Percentiles rank a stretch among this genome's conserved stretches.
Conservation (phyloP, 78 protist species). For the Dictyostelium purpureum region DNA sequence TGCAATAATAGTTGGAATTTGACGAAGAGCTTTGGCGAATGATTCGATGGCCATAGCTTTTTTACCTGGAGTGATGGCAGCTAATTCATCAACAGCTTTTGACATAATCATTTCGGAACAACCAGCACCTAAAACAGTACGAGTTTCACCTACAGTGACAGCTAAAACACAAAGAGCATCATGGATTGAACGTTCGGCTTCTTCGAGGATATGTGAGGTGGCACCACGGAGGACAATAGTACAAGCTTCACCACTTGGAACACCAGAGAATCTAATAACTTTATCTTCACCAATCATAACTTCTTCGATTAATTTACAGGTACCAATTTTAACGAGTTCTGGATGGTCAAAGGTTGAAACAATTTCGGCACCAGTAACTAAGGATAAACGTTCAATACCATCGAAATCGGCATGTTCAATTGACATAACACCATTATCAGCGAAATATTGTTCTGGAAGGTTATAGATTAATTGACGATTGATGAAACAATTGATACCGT, state of each 20-base stretch:
- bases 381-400: constrained; percentile 96
- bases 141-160: constrained; percentile 90
- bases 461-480: constrained; percentile 99
- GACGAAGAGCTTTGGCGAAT: constrained; percentile 96
- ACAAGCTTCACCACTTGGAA: constrained; percentile 96
- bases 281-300: constrained; percentile 99
- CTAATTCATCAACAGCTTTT: constrained; percentile 93
- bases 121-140: constrained; percentile 98
- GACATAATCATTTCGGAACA: constrained; percentile 97
- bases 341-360: constrained; percentile 98
- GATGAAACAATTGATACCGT: constrained; percentile 96
- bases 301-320: constrained; percentile 96
- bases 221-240: constrained; percentile 99
- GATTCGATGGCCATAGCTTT: constrained; percentile 98
- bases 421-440: constrained; percentile 92
- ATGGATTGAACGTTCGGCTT: constrained; percentile 99
- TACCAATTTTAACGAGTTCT: constrained; percentile 92
- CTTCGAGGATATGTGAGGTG: constrained; percentile 96
- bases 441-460: constrained; percentile 98
- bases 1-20: constrained; percentile 96
- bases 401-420: constrained; percentile 99
- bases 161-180: constrained; percentile 99
- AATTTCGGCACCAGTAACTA: constrained; percentile 95
- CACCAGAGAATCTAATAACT: constrained; percentile 94
- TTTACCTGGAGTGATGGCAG: constrained; percentile 95